These are phyloP conservation scores for Trifolium repens DNA, from an alignment of 306 rosid species.

Conservation along the genomic window DNA sequence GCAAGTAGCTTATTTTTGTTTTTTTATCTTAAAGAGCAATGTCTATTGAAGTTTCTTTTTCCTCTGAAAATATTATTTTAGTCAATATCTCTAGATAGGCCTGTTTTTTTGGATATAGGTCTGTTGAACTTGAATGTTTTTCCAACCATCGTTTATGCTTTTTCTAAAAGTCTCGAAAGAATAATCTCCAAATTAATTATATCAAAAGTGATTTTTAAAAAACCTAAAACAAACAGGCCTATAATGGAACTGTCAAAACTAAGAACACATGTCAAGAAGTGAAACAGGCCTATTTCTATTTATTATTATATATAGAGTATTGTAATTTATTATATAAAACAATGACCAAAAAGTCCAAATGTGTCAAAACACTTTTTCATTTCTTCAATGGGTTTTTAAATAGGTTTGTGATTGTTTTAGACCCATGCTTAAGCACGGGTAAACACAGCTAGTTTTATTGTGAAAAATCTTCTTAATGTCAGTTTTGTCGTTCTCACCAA, in stretches of 20 bases:
- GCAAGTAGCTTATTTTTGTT: constrained; percentile 16
- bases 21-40: constrained; percentile 19
- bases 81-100: constrained; percentile 19
- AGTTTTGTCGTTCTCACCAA: constrained; percentile 11
- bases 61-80: constrained; percentile 2
- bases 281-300: neutral
- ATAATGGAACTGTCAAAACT: constrained; percentile 3
- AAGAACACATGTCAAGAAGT: neutral
- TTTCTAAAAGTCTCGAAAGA: too few species aligned
- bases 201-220: too few species aligned
- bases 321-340: constrained; percentile 14
- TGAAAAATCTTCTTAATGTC: neutral
- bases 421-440: neutral
- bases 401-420: neutral
- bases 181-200: too few species aligned
- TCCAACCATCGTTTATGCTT: too few species aligned
- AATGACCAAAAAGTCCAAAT: neutral
- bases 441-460: constrained; percentile 2
- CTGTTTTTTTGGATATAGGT: too few species aligned
- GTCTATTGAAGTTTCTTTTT: constrained; percentile 24
- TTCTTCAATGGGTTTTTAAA: neutral
- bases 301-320: neutral
- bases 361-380: neutral
- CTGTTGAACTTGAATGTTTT: too few species aligned
- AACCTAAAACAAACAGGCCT: too few species aligned